Evolutionary conservation across 2,329 filamentous ascomycete genomes (phyloP).

Genomic region (Colletotrichum sp.): DNA sequence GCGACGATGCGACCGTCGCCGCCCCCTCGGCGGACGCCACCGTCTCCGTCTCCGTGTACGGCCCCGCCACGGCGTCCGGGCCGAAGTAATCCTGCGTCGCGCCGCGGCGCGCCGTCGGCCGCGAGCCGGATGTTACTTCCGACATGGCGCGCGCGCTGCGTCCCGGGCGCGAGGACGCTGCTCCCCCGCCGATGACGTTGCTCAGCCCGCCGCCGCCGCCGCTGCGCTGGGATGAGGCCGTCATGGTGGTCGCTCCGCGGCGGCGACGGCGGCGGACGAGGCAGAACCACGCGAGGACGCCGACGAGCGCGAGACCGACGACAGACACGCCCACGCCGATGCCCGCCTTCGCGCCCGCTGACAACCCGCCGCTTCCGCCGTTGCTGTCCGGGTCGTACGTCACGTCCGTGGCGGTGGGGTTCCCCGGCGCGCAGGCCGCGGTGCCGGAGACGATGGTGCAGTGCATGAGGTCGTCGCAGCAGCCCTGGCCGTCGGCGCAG

Average conservation of each 20-base stretch:
- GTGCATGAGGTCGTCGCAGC: constrained; percentile 49
- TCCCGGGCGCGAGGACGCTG: constrained; percentile 7
- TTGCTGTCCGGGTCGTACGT: constrained; percentile 28
- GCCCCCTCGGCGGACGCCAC: neutral
- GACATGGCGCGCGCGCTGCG: no score
- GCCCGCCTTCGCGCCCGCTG: constrained; percentile 58
- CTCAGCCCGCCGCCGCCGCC: neutral
- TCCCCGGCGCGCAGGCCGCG: constrained; percentile 44
- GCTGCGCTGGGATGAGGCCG: neutral
- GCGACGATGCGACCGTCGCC: constrained; percentile 23
- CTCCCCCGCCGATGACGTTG: no score
- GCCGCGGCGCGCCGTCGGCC: no score
- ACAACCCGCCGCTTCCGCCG: constrained; percentile 34
- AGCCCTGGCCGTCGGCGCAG: constrained; percentile 49
- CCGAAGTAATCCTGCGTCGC: no score
- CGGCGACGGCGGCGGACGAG: constrained; percentile 42
- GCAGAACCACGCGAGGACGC: constrained; percentile 51
- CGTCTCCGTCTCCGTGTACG: constrained; percentile 43
- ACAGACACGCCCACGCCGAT: constrained; percentile 60
- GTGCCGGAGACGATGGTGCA: constrained; percentile 44
- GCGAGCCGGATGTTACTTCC: no score
- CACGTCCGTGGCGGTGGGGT: constrained; percentile 36
- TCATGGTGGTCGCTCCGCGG: constrained; percentile 19
- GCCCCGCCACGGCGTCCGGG: no score
- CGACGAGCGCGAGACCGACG: constrained; percentile 46